phyloP scores from a whole-genome alignment of 2,329 filamentous ascomycete genomes.

The Ophiostoma quercus region DNA sequence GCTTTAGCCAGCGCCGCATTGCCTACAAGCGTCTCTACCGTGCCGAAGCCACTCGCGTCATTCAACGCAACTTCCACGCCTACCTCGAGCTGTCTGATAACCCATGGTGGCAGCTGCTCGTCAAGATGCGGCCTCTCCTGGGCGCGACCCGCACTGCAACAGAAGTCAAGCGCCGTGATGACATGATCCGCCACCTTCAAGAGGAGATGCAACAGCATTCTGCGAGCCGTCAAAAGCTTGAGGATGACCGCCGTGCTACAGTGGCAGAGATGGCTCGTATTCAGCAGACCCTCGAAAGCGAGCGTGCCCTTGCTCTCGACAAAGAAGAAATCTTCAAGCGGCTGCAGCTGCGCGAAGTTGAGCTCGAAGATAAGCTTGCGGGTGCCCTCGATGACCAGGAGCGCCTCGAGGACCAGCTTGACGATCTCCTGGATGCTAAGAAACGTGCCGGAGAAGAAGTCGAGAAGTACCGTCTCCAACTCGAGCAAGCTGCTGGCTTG shows the following conservation, averaged over 20 bases:
- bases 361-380: constrained; percentile 87
- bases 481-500: constrained; percentile 85
- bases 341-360: constrained; percentile 83
- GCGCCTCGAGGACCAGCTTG: constrained; percentile 85
- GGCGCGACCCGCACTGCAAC: constrained; percentile 86
- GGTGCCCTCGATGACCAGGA: constrained; percentile 93
- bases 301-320: constrained; percentile 89
- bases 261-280: constrained; percentile 83
- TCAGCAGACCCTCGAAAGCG: constrained; percentile 90
- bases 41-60: constrained; percentile 88
- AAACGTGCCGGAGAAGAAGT: constrained; percentile 82
- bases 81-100: constrained; percentile 86
- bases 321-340: constrained; percentile 99
- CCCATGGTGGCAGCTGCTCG: constrained; percentile 95
- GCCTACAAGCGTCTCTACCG: constrained; percentile 92
- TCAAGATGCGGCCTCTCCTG: constrained; percentile 90
- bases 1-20: constrained; percentile 80
- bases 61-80: constrained; percentile 88
- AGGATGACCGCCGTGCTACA: constrained; percentile 84
- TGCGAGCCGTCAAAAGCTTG: constrained; percentile 68
- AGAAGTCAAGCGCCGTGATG: constrained; percentile 91
- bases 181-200: constrained; percentile 83
- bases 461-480: constrained; percentile 69
- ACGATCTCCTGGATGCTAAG: constrained; percentile 81
- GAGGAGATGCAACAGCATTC: constrained; percentile 75